Conservation (phyloP, 1,284 basidiomycete genomes). For the Ustilago bromivora region DNA sequence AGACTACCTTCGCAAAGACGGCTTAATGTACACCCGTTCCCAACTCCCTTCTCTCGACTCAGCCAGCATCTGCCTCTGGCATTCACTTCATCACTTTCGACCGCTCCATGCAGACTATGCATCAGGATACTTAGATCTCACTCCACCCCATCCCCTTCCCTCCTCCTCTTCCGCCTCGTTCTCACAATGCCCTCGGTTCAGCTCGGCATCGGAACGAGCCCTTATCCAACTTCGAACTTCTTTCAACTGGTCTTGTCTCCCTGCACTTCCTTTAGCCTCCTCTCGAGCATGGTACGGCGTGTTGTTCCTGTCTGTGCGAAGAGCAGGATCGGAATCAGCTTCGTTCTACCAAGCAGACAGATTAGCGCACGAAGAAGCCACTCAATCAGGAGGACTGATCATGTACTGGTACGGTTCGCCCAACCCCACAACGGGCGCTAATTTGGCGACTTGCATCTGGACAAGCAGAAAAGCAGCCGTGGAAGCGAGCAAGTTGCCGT, state of each 20-base stretch:
- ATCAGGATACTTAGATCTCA: slow-evolving; percentile 43
- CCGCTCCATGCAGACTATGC: slow-evolving; percentile 54
- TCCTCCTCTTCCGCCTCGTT: background rate
- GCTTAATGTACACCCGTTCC: slow-evolving; percentile 54
- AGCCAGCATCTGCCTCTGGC: slow-evolving; percentile 48
- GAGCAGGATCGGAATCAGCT: slow-evolving; percentile 32
- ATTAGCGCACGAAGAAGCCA: slow-evolving; percentile 61
- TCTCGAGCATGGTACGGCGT: slow-evolving; percentile 60
- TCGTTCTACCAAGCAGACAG: slow-evolving; percentile 62
- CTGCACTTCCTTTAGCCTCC: slow-evolving; percentile 21
- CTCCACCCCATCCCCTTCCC: slow-evolving; percentile 36
- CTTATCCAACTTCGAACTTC: slow-evolving; percentile 26
- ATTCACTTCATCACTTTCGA: slow-evolving; percentile 51
- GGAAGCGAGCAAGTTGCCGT: slow-evolving; percentile 40
- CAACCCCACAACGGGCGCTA: slow-evolving; percentile 48
- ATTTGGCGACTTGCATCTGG: slow-evolving; percentile 66
- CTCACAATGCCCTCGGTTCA: slow-evolving; percentile 48
- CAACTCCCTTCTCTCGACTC: slow-evolving; percentile 50
- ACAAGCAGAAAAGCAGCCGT: slow-evolving; percentile 46
- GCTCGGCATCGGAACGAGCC: slow-evolving; percentile 15
- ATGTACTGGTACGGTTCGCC: slow-evolving; percentile 67
- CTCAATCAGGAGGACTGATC: slow-evolving; percentile 54
- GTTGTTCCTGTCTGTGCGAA: slow-evolving; percentile 56
- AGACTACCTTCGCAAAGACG: slow-evolving; percentile 26
- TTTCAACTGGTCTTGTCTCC: slow-evolving; percentile 58